Evolutionary conservation across 805 yeast species (phyloP), one percentile per base, ranked within the genome.

Genomic region (Metschnikowia similis): DNA sequence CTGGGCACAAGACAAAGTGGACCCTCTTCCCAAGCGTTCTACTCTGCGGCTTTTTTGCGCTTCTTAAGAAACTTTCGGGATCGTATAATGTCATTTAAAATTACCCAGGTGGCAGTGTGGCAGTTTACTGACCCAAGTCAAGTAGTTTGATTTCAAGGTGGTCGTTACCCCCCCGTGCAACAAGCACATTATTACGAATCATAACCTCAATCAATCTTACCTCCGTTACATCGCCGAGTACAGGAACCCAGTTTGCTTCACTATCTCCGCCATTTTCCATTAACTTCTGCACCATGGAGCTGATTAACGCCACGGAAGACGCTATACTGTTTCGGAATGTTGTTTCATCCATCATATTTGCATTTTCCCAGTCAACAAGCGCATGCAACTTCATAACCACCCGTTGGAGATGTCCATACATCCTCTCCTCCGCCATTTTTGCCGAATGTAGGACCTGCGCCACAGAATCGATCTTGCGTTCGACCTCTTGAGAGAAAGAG

Each of bases 361-460:
- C 51, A 41, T 50, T 52, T 48, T 53, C 60, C 64, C 64, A 60
- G 40, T 60, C 60, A 50, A 58, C 57, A 30, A 57, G 42, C 31
- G 64, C 64, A 35, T 58, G 51, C n/a, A 53, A 29, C 49, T 58
- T 60, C 41, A 59, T 48, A n/a, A 60, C 45, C 17, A 61, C 51
- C 11, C 61, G 45, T 34, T 56, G 59, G 36, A 60, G 42, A 34
- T 57, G 60, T 26, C 45, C 51, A 30, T 54, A 50, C 42, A 61
- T 44, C 11, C 35, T 32, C 4, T 48, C 49, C 31, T 55, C 58
- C 9, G 49, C 48, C 11, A 28, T 17, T 32, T 47, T 49, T 11
- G 49, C 52, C 41, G 36, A 10, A 4, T 36, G 50, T 11, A 45
- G 30, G 7, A 49, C 40, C 13, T 35, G 27, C 8, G 35, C 35